A percentile compares a stretch with the other conserved stretches of the same genome.
phyloP scores from a whole-genome alignment of 2,329 filamentous ascomycete species.

The Paramyrothecium roridum region DNA sequence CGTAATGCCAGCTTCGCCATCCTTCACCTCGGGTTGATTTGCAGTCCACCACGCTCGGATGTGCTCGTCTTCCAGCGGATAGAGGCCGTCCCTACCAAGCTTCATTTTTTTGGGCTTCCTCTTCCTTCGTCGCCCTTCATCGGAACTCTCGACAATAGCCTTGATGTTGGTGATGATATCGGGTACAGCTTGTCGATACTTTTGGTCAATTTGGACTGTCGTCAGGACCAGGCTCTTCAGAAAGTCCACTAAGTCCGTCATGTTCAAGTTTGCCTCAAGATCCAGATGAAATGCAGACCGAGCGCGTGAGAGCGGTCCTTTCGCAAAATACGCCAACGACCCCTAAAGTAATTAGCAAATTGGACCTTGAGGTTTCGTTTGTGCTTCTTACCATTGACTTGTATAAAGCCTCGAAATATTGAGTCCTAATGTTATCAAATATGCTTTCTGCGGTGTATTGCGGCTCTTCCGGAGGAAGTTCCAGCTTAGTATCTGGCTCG shows the following conservation, averaged over 20 bases:
- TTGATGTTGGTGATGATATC: slow-evolving; percentile 57
- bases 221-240: slow-evolving; percentile 67
- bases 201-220: slow-evolving; percentile 70
- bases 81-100: slow-evolving; percentile 65
- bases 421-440: slow-evolving; percentile 54
- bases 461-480: slow-evolving; percentile 3
- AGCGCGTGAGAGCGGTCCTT: slow-evolving; percentile 74
- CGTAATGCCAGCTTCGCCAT: slow-evolving; percentile 44
- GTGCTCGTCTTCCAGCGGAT: slow-evolving; percentile 61
- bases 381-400: slow-evolving; percentile 52
- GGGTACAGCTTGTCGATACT: slow-evolving; percentile 70
- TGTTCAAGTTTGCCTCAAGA: slow-evolving; percentile 56
- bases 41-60: slow-evolving; percentile 69
- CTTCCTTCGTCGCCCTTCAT: slow-evolving; percentile 42
- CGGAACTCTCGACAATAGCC: slow-evolving; percentile 52
- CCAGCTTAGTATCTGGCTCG: not conserved
- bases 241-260: slow-evolving; percentile 64
- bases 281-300: slow-evolving; percentile 67
- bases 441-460: slow-evolving; percentile 48
- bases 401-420: slow-evolving; percentile 60
- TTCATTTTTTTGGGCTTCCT: slow-evolving; percentile 62
- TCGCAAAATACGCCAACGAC: slow-evolving; percentile 79
- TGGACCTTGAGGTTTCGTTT: slow-evolving; percentile 11
- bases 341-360: slow-evolving; percentile 43
- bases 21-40: slow-evolving; percentile 48